These are phyloP conservation scores for Arthrobotrys conoides DNA, from an alignment of 2,329 filamentous ascomycete genomes.

Conservation along the genomic window DNA sequence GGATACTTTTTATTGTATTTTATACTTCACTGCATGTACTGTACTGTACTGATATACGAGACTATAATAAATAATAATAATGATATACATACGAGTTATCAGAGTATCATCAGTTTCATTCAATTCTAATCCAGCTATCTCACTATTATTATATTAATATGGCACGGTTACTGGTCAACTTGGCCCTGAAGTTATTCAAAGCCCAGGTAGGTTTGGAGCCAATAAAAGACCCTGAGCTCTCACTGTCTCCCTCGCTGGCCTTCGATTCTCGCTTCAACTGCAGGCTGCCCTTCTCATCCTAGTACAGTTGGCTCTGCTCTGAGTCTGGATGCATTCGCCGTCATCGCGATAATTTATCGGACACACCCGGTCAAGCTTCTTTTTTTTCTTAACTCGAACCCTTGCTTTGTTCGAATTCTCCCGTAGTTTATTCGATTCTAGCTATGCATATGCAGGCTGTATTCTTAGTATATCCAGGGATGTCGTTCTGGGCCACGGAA, in stretches of 20 bases:
- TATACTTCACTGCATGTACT: no score
- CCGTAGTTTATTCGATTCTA: background rate
- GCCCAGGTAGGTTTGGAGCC: background rate
- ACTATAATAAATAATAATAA: no score
- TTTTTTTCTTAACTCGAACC: constrained; percentile 3
- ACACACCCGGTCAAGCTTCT: constrained; percentile 19
- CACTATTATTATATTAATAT: background rate
- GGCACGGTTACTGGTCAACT: background rate
- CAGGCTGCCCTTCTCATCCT: background rate
- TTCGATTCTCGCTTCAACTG: constrained; percentile 5
- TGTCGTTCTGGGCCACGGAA: background rate
- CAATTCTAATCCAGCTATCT: background rate
- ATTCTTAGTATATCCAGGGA: constrained; percentile 3
- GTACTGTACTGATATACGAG: background rate
- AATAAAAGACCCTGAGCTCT: constrained; percentile 28
- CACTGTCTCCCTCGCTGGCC: no score
- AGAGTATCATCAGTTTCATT: no score
- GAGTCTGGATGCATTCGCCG: constrained; percentile 10
- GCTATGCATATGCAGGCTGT: constrained; percentile 23
- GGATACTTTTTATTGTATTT: no score
- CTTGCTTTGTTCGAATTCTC: constrained; percentile 1
- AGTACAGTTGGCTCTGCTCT: no score
- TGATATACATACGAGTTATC: no score
- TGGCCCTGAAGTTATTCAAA: no score
- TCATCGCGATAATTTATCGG: constrained; percentile 58